These are phyloP conservation scores for Ascochyta koolunga DNA, from an alignment of 2,329 filamentous ascomycete genomes.

Conservation along the genomic window DNA sequence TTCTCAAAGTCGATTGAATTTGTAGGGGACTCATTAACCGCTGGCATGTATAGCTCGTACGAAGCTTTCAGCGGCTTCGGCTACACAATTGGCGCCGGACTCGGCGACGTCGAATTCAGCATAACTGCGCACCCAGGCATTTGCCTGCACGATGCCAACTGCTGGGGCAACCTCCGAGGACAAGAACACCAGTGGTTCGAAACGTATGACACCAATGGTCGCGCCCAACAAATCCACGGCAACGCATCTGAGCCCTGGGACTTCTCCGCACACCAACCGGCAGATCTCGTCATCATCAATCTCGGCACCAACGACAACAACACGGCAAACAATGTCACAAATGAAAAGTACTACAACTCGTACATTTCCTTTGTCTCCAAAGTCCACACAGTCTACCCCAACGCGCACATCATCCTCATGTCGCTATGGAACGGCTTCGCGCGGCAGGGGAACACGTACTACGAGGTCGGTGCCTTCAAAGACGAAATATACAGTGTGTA, in stretches of 20 bases:
- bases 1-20: slow-evolving; percentile 51
- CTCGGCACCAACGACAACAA: slow-evolving; percentile 49
- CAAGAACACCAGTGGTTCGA: slow-evolving; percentile 63
- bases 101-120: slow-evolving; percentile 64
- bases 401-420: slow-evolving; percentile 52
- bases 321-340: too few relatives aligned
- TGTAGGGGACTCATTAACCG: slow-evolving; percentile 57
- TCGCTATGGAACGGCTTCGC: slow-evolving; percentile 63
- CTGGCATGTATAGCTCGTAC: slow-evolving; percentile 64
- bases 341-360: too few relatives aligned
- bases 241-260: slow-evolving; percentile 43
- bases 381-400: slow-evolving; percentile 42
- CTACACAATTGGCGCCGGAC: slow-evolving; percentile 61
- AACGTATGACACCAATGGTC: slow-evolving; percentile 60
- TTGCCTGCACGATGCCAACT: slow-evolving; percentile 61
- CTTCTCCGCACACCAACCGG: slow-evolving; percentile 40
- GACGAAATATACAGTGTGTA: slow-evolving; percentile 60
- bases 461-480: slow-evolving; percentile 55
- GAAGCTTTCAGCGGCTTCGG: slow-evolving; percentile 64
- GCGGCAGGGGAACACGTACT: slow-evolving; percentile 58
- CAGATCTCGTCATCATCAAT: slow-evolving; percentile 54
- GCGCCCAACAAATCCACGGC: slow-evolving; percentile 53
- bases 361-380: too few relatives aligned
- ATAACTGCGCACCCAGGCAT: slow-evolving; percentile 66
- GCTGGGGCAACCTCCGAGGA: slow-evolving; percentile 52